Conservation (phyloP, 208 protist species). For the Acanthamoeba triangularis region DNA sequence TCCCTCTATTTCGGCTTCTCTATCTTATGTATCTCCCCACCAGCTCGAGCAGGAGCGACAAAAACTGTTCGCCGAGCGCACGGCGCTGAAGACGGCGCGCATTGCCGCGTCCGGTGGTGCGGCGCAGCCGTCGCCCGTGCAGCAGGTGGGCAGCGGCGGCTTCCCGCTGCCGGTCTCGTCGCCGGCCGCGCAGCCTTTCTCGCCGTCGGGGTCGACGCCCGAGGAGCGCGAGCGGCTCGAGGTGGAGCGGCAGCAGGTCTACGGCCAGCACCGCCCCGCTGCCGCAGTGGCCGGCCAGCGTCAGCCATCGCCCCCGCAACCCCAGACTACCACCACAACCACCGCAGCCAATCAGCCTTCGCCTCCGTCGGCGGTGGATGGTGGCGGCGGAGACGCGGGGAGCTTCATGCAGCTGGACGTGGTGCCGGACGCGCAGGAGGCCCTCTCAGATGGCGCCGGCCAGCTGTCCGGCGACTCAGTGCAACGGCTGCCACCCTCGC, state of each 20-base stretch:
- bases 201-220: neutral
- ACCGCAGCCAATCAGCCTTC: neutral
- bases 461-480: too few relatives aligned
- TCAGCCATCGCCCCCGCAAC: neutral
- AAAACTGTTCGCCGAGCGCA: neutral
- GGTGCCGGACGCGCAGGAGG: too few relatives aligned
- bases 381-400: too few relatives aligned
- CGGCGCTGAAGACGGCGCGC: neutral
- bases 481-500: too few relatives aligned
- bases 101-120: neutral
- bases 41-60: constrained; percentile 45
- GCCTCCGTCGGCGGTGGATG: too few relatives aligned
- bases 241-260: constrained; percentile 27
- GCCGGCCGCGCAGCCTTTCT: neutral
- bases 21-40: too few relatives aligned
- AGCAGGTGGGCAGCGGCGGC: neutral
- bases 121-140: neutral
- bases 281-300: neutral
- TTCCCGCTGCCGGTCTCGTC: neutral
- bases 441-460: too few relatives aligned
- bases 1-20: too few relatives aligned
- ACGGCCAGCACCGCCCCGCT: neutral
- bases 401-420: too few relatives aligned
- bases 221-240: constrained; percentile 21
- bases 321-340: neutral